These are phyloP conservation scores for Inonotus hispidus DNA, from an alignment of 1,284 basidiomycete species.

Conservation along the genomic window DNA sequence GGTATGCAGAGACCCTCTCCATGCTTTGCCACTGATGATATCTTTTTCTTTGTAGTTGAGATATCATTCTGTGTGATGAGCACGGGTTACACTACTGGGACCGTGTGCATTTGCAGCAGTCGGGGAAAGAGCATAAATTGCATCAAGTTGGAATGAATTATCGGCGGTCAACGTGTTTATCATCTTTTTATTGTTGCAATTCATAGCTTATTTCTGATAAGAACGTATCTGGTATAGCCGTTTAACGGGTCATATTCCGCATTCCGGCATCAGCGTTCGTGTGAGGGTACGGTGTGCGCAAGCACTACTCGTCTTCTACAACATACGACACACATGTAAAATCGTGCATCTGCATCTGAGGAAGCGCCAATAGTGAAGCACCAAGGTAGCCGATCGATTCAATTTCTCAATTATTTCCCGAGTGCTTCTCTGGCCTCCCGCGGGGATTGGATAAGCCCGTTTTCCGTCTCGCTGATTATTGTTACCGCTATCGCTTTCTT, in stretches of 20 bases:
- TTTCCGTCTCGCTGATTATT: not conserved
- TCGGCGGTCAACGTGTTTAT: not conserved
- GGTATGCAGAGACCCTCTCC: not conserved
- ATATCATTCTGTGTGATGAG: no score
- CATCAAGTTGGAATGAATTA: not conserved
- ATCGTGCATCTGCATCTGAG: not conserved
- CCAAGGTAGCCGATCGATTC: not conserved
- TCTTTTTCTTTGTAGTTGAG: not conserved
- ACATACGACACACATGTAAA: not conserved
- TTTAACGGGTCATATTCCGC: not conserved
- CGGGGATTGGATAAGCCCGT: constrained; percentile 9
- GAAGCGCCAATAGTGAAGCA: not conserved
- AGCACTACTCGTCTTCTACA: not conserved
- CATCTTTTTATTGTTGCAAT: not conserved
- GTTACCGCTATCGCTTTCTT: not conserved
- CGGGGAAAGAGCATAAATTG: not conserved
- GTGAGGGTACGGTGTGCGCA: not conserved
- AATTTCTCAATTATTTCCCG: not conserved
- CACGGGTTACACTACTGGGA: not conserved
- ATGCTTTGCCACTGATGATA: not conserved
- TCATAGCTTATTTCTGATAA: constrained; percentile 1
- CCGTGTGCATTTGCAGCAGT: not conserved
- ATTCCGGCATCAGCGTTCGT: not conserved
- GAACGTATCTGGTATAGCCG: not conserved
- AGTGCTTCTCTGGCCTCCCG: not conserved